These are phyloP conservation scores for Entomortierella chlamydospora DNA, from an alignment of 192 early-diverging fungal genomes.

Conservation along the genomic window DNA sequence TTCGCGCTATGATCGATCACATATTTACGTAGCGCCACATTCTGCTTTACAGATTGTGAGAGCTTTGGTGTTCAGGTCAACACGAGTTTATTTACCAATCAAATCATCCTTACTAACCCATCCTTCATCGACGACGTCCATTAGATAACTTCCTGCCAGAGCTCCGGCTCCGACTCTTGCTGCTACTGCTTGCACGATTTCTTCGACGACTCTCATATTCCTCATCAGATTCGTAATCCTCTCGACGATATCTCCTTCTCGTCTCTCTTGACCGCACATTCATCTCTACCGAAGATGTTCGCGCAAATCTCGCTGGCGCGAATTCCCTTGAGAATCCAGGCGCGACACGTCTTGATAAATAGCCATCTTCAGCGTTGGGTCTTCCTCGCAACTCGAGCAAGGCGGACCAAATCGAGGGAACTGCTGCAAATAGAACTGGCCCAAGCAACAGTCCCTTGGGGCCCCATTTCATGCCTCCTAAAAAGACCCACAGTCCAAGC, in stretches of 20 bases:
- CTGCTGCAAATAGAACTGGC: slow-evolving; percentile 41
- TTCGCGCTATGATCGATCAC: too few species aligned
- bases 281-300: not conserved
- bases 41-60: not conserved
- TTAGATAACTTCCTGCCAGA: not conserved
- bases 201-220: not conserved
- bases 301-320: not conserved
- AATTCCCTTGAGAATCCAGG: not conserved
- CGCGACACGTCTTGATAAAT: not conserved
- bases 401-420: slow-evolving; percentile 43
- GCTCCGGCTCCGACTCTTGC: slow-evolving; percentile 3
- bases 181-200: not conserved
- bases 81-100: not conserved
- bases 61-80: not conserved
- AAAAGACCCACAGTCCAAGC: slow-evolving; percentile 46
- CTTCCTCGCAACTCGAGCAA: slow-evolving; percentile 39
- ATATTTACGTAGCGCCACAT: not conserved
- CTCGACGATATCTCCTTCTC: not conserved
- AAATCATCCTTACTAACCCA: not conserved
- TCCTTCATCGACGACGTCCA: not conserved
- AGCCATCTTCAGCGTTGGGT: not conserved
- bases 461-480: slow-evolving; percentile 53
- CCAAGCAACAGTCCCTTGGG: slow-evolving; percentile 41
- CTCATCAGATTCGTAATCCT: not conserved
- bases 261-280: not conserved